Evolutionary conservation across 208 protist species (phyloP), one percentile per base, ranked within the genome.

Genomic region (Leptomonas pyrrhocoris): DNA sequence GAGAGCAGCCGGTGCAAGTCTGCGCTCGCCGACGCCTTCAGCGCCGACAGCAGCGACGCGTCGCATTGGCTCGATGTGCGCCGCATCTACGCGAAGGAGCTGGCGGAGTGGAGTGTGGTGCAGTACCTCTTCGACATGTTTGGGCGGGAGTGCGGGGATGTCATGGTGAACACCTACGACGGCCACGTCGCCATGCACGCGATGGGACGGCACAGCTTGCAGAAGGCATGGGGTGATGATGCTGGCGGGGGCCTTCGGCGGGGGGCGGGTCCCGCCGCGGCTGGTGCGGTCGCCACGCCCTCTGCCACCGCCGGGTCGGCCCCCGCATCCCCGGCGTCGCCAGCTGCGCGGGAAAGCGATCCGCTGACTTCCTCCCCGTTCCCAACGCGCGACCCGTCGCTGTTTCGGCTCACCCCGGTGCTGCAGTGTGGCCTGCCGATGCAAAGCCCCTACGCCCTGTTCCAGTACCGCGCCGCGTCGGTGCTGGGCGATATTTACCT

Each of bases 81-180:
- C 16, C 83, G 84, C 56, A 53, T 49, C 4, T 93, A 81, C 71
- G 86, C 86, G 8, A 62, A 82, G 62, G 89, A 96, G 76, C 56
- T 94, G 55, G 85, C 92, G 31, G 92, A 96, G 77, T 93, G 87
- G 86, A 90, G 85, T 45, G 77, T 93, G 36, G 43, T 94, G 36
- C 72, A 90, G 61, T 96, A 91, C 73, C 69, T 96, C 28, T 72
- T 94, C 34, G 89, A 93, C 68, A 72, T 83, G 2, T 79, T 68
- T 15, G 59, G 80, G 15, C 78, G 92, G 18, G 83, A 89, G 58
- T 67, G 65, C 19, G 73, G 80, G n/a, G 81, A 71, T 28, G 89
- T 94, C 57, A 85, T 96, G 53, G 80, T 94, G 18, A 89, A 94
- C 72, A 71, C 80, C 6, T 64, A 62, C 25, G 83, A 77, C 38